Conservation (phyloP, 441 rosid species). For the Pelargonium fulgidum region DNA sequence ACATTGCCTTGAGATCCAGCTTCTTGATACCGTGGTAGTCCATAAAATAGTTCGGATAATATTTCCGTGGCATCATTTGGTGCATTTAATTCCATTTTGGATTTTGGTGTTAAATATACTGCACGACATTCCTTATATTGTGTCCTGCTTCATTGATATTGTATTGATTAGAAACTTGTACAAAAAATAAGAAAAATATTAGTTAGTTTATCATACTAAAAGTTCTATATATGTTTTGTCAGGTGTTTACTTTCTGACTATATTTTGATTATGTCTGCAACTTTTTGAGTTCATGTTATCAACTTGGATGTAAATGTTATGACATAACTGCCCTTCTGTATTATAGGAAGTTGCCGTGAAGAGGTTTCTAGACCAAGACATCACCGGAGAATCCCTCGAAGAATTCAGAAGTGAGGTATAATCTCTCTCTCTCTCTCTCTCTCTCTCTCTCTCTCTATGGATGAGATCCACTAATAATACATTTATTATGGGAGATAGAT, state of each 20-base stretch:
- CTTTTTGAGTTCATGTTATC: background rate
- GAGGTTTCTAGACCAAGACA: slow-evolving; percentile 63
- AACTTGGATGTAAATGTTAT: background rate
- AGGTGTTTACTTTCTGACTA: background rate
- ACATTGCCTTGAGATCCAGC: background rate
- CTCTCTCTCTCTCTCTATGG: background rate
- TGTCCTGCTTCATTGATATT: background rate
- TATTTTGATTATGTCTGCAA: background rate
- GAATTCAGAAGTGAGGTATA: slow-evolving; percentile 69
- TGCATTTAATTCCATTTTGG: background rate
- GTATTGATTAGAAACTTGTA: background rate
- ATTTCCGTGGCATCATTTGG: background rate
- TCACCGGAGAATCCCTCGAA: slow-evolving; percentile 58
- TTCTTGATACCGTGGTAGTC: background rate
- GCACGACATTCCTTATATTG: background rate
- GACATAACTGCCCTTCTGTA: slow-evolving; percentile 16
- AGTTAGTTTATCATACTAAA: background rate
- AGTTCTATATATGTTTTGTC: background rate
- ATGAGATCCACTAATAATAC: slow-evolving; percentile 1
- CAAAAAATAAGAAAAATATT: background rate
- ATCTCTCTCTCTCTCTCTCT: background rate
- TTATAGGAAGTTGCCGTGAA: slow-evolving; percentile 71
- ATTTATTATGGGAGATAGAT: no score
- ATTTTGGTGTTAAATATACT: background rate
- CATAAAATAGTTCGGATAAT: background rate